A percentile compares a stretch with the other conserved stretches of the same genome.
These are phyloP conservation scores for Trichoderma simmonsii DNA, from an alignment of 2,329 filamentous ascomycete species.

Conservation along the genomic window DNA sequence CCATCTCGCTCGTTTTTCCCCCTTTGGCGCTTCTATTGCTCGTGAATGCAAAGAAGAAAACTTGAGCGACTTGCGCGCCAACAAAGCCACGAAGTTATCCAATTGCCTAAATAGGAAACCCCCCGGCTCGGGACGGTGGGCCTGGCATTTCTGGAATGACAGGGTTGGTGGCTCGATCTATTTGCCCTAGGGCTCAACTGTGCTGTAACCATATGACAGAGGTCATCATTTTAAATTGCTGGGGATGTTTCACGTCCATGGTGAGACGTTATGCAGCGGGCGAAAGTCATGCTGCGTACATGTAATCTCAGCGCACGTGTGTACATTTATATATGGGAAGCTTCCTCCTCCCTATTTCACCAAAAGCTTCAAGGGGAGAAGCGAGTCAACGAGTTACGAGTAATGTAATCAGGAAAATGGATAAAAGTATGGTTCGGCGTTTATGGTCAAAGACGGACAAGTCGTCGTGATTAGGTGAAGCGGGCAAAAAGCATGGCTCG, in stretches of 20 bases:
- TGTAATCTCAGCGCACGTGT: neutral
- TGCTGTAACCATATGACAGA: constrained; percentile 5
- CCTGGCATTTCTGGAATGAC: neutral
- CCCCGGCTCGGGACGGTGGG: constrained; percentile 6
- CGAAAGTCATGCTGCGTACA: neutral
- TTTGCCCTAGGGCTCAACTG: neutral
- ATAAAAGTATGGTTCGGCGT: neutral
- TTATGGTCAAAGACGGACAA: neutral
- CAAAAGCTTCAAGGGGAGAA: neutral
- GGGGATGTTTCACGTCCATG: neutral
- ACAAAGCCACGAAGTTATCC: constrained; percentile 10
- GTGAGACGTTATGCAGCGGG: neutral
- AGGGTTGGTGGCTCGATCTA: neutral
- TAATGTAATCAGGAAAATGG: neutral
- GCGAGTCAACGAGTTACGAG: neutral
- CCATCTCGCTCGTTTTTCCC: neutral
- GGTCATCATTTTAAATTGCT: neutral
- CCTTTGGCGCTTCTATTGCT: neutral
- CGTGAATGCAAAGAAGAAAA: neutral
- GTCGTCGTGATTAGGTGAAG: neutral
- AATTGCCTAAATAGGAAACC: constrained; percentile 13
- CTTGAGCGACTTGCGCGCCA: neutral
- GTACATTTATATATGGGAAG: neutral
- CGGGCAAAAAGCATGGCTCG: constrained; percentile 1
- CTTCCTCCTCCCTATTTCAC: too few relatives aligned